A percentile compares a stretch with the other conserved stretches of the same genome.
Evolutionary conservation across 1,284 basidiomycete genomes (phyloP).

Genomic region (Stygiomarasmius scandens): DNA sequence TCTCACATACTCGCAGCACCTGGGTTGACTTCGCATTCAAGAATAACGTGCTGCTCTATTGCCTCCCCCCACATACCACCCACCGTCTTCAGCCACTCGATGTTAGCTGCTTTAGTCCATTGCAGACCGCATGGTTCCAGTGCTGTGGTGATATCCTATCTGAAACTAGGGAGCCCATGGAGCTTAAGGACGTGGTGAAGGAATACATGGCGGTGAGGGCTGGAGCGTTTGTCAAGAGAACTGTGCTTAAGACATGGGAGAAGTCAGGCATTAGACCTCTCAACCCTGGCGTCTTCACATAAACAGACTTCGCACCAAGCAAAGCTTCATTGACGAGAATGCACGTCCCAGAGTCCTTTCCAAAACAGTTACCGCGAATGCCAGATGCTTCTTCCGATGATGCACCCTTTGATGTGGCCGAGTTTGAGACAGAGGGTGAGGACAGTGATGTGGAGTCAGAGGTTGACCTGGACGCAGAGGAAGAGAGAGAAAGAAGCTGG

Average conservation of each 20-base stretch:
- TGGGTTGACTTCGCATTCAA: conserved; percentile 26
- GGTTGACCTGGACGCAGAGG: no score
- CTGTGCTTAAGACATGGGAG: conserved; percentile 26
- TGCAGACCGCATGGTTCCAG: conserved; percentile 24
- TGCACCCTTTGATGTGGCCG: not conserved
- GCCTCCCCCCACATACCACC: conserved; percentile 41
- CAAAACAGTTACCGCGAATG: conserved; percentile 1
- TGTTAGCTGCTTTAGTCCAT: conserved; percentile 37
- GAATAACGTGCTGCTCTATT: conserved; percentile 33
- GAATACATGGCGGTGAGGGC: conserved; percentile 27
- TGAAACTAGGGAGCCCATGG: conserved; percentile 19
- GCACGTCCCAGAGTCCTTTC: conserved; percentile 16
- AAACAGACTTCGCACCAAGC: conserved; percentile 19
- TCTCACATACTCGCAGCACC: conserved; percentile 33
- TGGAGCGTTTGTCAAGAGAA: conserved; percentile 24
- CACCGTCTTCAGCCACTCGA: conserved; percentile 42
- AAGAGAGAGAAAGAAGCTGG: no score
- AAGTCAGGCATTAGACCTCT: conserved; percentile 29
- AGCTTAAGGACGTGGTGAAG: conserved; percentile 23
- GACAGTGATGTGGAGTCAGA: no score
- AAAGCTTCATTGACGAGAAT: conserved; percentile 11
- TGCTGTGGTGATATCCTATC: conserved; percentile 19
- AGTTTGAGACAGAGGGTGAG: not conserved
- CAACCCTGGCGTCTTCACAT: conserved; percentile 22
- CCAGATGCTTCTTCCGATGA: conserved; percentile 9